Conservation (phyloP, 192 early-diverging fungal genomes). For the Coemansia sp. region DNA sequence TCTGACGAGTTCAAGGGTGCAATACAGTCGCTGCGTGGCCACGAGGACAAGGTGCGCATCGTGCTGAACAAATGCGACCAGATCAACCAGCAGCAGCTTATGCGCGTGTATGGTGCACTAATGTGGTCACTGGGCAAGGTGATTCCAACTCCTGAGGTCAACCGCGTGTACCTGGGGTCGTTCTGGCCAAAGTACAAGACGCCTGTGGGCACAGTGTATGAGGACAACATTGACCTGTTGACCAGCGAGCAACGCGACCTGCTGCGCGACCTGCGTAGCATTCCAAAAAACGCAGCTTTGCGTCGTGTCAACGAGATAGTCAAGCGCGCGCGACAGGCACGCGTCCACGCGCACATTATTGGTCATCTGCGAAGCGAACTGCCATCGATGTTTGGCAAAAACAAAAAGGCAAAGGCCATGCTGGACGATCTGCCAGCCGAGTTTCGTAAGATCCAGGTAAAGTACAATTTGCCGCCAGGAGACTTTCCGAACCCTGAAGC, state of each 20-base stretch:
- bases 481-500: conserved; percentile 82
- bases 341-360: conserved; percentile 84
- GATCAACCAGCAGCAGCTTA: conserved; percentile 82
- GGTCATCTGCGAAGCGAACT: conserved; percentile 79
- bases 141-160: conserved; percentile 84
- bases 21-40: conserved; percentile 72
- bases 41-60: conserved; percentile 84
- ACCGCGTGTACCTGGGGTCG: conserved; percentile 78
- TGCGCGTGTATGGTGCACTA: conserved; percentile 89
- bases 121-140: conserved; percentile 94
- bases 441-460: conserved; percentile 71
- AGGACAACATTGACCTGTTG: conserved; percentile 70
- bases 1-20: conserved; percentile 85
- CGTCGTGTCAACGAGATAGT: conserved; percentile 91
- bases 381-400: conserved; percentile 80
- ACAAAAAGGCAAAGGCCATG: conserved; percentile 70
- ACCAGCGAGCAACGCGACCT: conserved; percentile 76
- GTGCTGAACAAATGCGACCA: conserved; percentile 89
- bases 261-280: conserved; percentile 66
- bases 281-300: conserved; percentile 78
- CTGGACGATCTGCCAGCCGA: conserved; percentile 71
- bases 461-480: conserved; percentile 69
- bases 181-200: conserved; percentile 70
- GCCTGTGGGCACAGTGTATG: conserved; percentile 65
- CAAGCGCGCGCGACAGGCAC: conserved; percentile 74